These are phyloP conservation scores for Microbotryum scabiosae DNA, from an alignment of 1,284 basidiomycete species.

Conservation along the genomic window DNA sequence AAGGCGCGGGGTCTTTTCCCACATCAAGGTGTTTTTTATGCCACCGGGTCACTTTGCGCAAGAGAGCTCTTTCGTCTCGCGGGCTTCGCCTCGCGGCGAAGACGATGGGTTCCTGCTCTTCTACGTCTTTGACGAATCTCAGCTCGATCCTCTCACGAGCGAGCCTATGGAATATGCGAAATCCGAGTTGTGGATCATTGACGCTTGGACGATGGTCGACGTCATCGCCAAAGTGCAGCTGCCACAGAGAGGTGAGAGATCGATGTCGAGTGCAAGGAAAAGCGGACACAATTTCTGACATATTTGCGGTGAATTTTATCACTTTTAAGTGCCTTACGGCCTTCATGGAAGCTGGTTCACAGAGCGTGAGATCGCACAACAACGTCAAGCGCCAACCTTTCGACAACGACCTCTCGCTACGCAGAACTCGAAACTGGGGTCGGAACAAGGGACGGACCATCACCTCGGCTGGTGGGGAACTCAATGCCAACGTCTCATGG, in stretches of 20 bases:
- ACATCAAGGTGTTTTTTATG: slow-evolving; percentile 42
- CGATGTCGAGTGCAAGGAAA: slow-evolving; percentile 13
- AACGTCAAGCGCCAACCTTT: slow-evolving; percentile 14
- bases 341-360: slow-evolving; percentile 40
- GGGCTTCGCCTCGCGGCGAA: slow-evolving; percentile 34
- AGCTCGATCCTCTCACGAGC: slow-evolving; percentile 38
- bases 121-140: slow-evolving; percentile 46
- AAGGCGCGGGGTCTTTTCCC: slow-evolving; percentile 8
- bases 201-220: slow-evolving; percentile 41
- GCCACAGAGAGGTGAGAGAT: slow-evolving; percentile 40
- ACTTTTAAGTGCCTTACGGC: slow-evolving; percentile 37
- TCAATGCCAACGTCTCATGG: no score
- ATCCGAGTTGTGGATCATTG: slow-evolving; percentile 46
- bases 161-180: slow-evolving; percentile 37
- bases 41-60: slow-evolving; percentile 44
- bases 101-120: slow-evolving; percentile 46
- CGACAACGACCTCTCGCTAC: background rate
- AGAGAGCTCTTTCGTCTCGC: slow-evolving; percentile 44
- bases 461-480: no score
- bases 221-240: slow-evolving; percentile 43
- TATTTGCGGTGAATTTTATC: background rate
- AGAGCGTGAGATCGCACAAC: slow-evolving; percentile 34
- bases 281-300: slow-evolving; percentile 7
- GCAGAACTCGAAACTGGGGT: no score
- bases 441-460: no score